Evolutionary conservation across 2,329 filamentous ascomycete species (phyloP).

Genomic region (Ampelomyces quisqualis): DNA sequence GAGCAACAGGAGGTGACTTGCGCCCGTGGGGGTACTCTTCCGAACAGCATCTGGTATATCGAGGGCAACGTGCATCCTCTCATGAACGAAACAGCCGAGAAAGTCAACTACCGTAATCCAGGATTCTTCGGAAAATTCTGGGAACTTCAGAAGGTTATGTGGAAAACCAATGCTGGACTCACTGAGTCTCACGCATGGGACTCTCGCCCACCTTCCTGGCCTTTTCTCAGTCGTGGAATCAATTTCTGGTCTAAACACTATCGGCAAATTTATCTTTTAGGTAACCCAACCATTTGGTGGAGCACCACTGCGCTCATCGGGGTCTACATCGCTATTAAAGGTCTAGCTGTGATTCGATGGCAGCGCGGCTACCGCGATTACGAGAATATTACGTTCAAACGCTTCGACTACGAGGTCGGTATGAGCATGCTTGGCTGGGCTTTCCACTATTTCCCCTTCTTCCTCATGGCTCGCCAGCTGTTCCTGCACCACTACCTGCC

Average conservation of each 20-base stretch:
- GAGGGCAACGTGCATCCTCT: constrained; percentile 85
- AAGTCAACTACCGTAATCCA: constrained; percentile 92
- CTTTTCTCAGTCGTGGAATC: constrained; percentile 86
- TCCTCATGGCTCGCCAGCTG: constrained; percentile 94
- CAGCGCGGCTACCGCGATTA: constrained; percentile 93
- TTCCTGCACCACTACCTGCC: constrained; percentile 99
- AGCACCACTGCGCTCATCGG: constrained; percentile 75
- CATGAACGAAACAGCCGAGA: constrained; percentile 72
- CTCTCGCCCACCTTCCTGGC: constrained; percentile 91
- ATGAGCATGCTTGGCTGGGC: constrained; percentile 90
- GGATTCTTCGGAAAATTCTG: constrained; percentile 98
- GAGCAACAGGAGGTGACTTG: constrained; percentile 99
- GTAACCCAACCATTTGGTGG: constrained; percentile 90
- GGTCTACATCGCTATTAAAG: constrained; percentile 82
- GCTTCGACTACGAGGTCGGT: constrained; percentile 96
- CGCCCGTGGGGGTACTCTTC: constrained; percentile 83
- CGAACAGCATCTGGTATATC: constrained; percentile 97
- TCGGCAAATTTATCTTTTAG: constrained; percentile 93
- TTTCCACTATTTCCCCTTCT: constrained; percentile 99
- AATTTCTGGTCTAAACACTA: constrained; percentile 98
- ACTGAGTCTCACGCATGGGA: constrained; percentile 98
- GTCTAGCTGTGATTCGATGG: constrained; percentile 83
- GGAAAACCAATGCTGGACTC: constrained; percentile 94
- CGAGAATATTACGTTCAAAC: constrained; percentile 77
- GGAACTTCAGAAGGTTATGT: constrained; percentile 98